Conservation (phyloP, 768 basidiomycete genomes). For the Mycena haematopus region DNA sequence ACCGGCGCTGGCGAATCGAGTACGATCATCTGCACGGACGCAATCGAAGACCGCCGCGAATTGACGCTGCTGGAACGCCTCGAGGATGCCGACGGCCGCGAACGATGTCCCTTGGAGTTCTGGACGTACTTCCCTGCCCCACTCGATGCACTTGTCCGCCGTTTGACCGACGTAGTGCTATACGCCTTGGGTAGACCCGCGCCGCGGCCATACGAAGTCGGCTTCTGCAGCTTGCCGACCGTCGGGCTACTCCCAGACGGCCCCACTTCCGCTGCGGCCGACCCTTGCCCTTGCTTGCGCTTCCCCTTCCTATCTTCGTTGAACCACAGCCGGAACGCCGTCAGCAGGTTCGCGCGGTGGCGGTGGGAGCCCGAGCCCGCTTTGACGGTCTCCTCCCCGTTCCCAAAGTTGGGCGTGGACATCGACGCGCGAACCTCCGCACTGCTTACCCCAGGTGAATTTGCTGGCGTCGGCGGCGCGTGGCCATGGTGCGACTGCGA, state of each 20-base stretch:
- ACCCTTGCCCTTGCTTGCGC: conserved; percentile 63
- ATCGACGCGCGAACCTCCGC: conserved; percentile 51
- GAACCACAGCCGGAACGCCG: conserved; percentile 91
- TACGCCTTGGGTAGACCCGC: conserved; percentile 25
- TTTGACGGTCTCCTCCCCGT: conserved; percentile 29
- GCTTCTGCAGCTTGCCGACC: not conserved
- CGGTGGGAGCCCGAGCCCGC: conserved; percentile 45
- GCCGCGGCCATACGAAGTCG: conserved; percentile 12
- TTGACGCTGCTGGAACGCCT: conserved; percentile 92
- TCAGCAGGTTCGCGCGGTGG: conserved; percentile 81
- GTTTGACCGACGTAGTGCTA: conserved; percentile 51
- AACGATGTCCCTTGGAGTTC: conserved; percentile 52
- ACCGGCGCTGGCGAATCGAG: conserved; percentile 64
- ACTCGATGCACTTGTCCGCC: conserved; percentile 51
- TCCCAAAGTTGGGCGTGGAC: conserved; percentile 50
- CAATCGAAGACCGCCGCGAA: conserved; percentile 71
- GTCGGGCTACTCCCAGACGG: conserved; percentile 37
- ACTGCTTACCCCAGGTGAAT: conserved; percentile 53
- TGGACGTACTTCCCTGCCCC: conserved; percentile 36
- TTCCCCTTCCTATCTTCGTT: conserved; percentile 91
- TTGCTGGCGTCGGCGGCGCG: conserved; percentile 52
- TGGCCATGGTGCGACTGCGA: conserved; percentile 32
- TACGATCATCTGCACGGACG: conserved; percentile 56
- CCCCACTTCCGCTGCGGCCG: conserved; percentile 33
- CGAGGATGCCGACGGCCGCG: conserved; percentile 79